Evolutionary conservation across 805 yeast species (phyloP).

Genomic region (Cyberlindnera americana): DNA sequence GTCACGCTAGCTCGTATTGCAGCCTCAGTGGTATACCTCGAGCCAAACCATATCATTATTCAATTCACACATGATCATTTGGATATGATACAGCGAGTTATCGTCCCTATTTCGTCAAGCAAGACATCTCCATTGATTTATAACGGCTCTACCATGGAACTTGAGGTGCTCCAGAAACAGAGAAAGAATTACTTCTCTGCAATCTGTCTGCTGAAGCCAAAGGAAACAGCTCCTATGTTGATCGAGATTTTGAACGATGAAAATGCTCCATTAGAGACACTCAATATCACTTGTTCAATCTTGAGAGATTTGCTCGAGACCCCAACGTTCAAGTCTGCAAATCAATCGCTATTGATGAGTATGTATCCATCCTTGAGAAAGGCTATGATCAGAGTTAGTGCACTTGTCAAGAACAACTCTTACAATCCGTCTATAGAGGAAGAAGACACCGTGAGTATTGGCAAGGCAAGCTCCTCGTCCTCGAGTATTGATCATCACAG

Average conservation of each 20-base stretch:
- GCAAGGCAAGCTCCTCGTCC: conserved; percentile 18
- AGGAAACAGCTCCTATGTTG: conserved; percentile 20
- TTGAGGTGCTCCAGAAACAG: conserved; percentile 26
- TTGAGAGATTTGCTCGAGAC: conserved; percentile 32
- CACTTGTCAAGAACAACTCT: conserved; percentile 19
- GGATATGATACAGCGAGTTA: conserved; percentile 19
- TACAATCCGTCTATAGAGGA: conserved; percentile 20
- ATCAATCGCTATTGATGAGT: conserved; percentile 25
- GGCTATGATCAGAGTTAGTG: conserved; percentile 22
- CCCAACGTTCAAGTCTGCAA: conserved; percentile 27
- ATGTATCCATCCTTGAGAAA: conserved; percentile 32
- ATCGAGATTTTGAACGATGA: conserved; percentile 29
- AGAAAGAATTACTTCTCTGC: conserved; percentile 29
- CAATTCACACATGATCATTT: conserved; percentile 26
- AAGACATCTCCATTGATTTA: conserved; percentile 16
- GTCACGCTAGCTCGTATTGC: conserved; percentile 33
- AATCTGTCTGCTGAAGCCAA: conserved; percentile 23
- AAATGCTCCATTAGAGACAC: conserved; percentile 28
- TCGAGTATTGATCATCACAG: conserved; percentile 18
- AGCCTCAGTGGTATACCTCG: conserved; percentile 26
- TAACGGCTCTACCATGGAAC: conserved; percentile 18
- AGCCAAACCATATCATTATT: conserved; percentile 28
- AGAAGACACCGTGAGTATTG: conserved; percentile 16
- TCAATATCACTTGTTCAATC: conserved; percentile 35
- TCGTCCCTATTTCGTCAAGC: conserved; percentile 23